Evolutionary conservation across 2,329 filamentous ascomycete genomes (phyloP).

Genomic region (Ascochyta pisi): DNA sequence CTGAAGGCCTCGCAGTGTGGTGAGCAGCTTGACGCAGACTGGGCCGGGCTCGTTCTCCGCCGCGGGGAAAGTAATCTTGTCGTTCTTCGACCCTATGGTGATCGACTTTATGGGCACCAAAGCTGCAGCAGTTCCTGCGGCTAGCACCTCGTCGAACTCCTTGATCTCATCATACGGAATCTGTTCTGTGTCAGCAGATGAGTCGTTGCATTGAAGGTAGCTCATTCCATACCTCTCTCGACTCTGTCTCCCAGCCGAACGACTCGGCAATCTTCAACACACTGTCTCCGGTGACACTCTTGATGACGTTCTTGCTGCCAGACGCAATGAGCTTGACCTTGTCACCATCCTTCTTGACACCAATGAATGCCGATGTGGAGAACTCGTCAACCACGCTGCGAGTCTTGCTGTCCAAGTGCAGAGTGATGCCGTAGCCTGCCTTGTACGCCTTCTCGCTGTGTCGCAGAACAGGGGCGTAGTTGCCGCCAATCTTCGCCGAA

Average conservation of each 20-base stretch:
- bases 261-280: slow-evolving; percentile 76
- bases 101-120: slow-evolving; percentile 93
- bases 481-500: slow-evolving; percentile 91
- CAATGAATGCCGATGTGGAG: slow-evolving; percentile 91
- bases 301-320: slow-evolving; percentile 85
- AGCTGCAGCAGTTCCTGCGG: slow-evolving; percentile 88
- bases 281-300: slow-evolving; percentile 83
- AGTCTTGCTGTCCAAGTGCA: slow-evolving; percentile 87
- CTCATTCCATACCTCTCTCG: slow-evolving; percentile 63
- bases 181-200: slow-evolving; percentile 44
- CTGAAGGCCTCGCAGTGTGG: slow-evolving; percentile 84
- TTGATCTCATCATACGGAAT: slow-evolving; percentile 70
- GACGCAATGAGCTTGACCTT: slow-evolving; percentile 81
- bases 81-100: slow-evolving; percentile 68
- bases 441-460: slow-evolving; percentile 82
- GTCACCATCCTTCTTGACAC: slow-evolving; percentile 68
- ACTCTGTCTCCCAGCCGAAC: slow-evolving; percentile 86
- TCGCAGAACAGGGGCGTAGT: slow-evolving; percentile 90
- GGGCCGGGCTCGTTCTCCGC: slow-evolving; percentile 74
- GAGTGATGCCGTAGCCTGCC: slow-evolving; percentile 89
- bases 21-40: slow-evolving; percentile 73
- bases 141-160: slow-evolving; percentile 80
- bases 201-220: neutral
- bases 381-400: slow-evolving; percentile 94
- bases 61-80: slow-evolving; percentile 63